Base-by-base conservation (phyloP, 1,139 yeast genomes). In the Cylindricascospora bacillispora region DNA sequence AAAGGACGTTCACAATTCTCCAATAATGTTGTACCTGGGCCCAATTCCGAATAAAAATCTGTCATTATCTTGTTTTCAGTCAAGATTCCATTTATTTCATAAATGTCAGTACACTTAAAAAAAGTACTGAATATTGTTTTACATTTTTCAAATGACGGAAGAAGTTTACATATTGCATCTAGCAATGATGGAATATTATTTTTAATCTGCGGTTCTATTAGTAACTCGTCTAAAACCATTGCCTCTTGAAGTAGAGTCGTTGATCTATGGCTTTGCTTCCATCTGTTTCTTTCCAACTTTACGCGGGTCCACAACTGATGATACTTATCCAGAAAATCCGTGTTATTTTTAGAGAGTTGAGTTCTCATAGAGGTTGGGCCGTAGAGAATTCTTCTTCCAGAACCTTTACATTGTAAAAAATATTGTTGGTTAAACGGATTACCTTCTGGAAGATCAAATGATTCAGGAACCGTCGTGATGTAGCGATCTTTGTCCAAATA, bases 331-430 rank as follows among this genome's bases (percentile, higher is more conserved):
- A 34, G 24, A 22, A 45, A 41, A 10, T 40, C 37, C 32, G 38
- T 36, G 22, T 38, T 40, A 19, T 41, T 37, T 11, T 36, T 29
- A 15, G 31, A 32, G 10, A 46, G 35, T 14, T 38, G 29, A 2
- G 47, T 41, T 23, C 45, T 32, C 27, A 43, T 25, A 4, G 53
- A 41, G 1, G 55, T 49, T 6, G 53, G 50, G 2, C 56, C 56
- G 30, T 37, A 45, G 6, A 41, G 24, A 4, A 41, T 32, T 13
- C 33, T 37, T 24, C 49, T 30, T 3, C 44, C 49, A 18, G 36
- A 9, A 13, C 34, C 18, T 31, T 40, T 35, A 9, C 29, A 22
- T 31, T 44, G 34, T 10, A 39, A 7, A 34, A 27, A 32, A 29
- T 37, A 36, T 13, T 36, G 35, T 10, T 34, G 37, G 27, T 38